These are phyloP conservation scores for Tuber magnatum DNA, from an alignment of 495 filamentous ascomycete species.

Conservation along the genomic window DNA sequence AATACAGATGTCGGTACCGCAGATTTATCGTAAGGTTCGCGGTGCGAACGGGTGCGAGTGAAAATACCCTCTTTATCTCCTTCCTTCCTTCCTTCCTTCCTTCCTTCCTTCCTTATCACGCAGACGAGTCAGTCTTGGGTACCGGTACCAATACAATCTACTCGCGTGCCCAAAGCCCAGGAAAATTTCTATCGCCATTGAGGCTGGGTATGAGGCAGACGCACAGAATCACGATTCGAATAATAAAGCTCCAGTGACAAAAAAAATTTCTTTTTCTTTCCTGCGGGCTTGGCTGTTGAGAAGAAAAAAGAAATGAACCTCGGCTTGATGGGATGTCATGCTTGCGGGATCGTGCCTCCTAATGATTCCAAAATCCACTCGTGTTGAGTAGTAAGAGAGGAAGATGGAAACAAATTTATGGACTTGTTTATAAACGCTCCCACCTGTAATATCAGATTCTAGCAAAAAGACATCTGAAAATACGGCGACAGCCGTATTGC, in stretches of 20 bases:
- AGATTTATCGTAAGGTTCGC: neutral
- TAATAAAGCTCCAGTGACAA: neutral
- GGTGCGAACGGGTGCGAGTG: neutral
- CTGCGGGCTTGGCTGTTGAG: neutral
- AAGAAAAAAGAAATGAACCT: neutral
- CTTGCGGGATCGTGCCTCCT: too few species aligned
- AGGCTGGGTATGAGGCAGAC: neutral
- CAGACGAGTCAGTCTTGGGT: neutral
- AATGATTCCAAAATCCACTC: too few species aligned
- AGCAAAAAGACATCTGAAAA: too few species aligned
- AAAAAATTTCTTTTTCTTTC: neutral
- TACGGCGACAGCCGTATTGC: too few species aligned
- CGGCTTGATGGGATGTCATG: neutral
- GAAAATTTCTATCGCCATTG: neutral
- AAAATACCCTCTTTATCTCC: neutral
- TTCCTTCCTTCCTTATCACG: neutral
- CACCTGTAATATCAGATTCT: neutral
- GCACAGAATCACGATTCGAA: neutral
- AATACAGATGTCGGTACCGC: neutral
- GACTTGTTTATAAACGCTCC: neutral
- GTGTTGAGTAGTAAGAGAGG: too few species aligned
- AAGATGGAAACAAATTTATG: neutral
- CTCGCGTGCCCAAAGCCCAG: neutral
- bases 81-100: neutral
- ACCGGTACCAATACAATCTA: neutral